phyloP scores from a whole-genome alignment of 2,329 filamentous ascomycete genomes.

The Botrytis deweyae region DNA sequence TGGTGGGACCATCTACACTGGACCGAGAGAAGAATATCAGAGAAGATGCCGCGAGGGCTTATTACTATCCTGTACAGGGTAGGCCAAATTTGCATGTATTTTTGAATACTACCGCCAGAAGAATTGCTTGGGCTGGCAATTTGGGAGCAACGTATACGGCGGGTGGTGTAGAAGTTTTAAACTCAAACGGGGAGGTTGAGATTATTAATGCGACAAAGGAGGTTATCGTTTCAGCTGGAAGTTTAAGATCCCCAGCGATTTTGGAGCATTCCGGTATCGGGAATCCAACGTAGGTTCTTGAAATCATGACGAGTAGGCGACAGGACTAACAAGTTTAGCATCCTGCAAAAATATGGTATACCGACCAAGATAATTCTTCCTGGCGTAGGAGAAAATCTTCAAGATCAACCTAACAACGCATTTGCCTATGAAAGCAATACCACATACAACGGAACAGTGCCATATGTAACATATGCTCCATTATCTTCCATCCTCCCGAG shows the following conservation, averaged over 20 bases:
- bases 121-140: conserved; percentile 24
- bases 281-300: conserved; percentile 22
- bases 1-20: conserved; percentile 25
- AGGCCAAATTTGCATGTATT: conserved; percentile 27
- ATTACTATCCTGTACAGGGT: conserved; percentile 28
- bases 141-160: conserved; percentile 41
- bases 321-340: conserved; percentile 12
- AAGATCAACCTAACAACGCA: conserved; percentile 31
- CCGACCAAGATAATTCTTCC: conserved; percentile 26
- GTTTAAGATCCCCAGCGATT: conserved; percentile 37
- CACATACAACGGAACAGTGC: conserved; percentile 30
- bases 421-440: conserved; percentile 9
- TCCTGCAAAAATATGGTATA: conserved; percentile 25
- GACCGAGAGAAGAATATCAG: conserved; percentile 33
- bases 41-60: conserved; percentile 30
- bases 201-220: conserved; percentile 35
- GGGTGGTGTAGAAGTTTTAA: conserved; percentile 31
- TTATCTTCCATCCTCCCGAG: conserved; percentile 28
- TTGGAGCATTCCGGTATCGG: conserved; percentile 42
- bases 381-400: conserved; percentile 34
- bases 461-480: conserved; percentile 25
- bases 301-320: background rate
- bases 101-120: conserved; percentile 26
- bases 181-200: conserved; percentile 21
- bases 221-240: conserved; percentile 38